These are phyloP conservation scores for Blastobotrys muscicola DNA, from an alignment of 805 yeast genomes.

Conservation along the genomic window DNA sequence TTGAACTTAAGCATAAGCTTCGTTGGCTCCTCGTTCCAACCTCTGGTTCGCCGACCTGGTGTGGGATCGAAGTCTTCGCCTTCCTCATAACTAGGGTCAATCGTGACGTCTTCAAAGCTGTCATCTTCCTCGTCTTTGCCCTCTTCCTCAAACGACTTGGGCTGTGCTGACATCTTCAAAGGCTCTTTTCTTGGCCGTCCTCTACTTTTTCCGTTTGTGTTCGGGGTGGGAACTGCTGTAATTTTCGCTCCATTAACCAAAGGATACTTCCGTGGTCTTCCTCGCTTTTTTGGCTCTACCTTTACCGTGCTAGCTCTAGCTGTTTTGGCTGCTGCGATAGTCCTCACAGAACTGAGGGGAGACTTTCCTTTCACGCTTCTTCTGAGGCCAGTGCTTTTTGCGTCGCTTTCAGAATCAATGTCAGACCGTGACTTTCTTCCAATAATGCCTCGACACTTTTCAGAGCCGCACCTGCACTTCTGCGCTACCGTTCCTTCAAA, in stretches of 20 bases:
- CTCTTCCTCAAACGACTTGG: background rate
- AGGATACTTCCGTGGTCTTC: no score
- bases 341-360: no score
- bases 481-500: conserved; percentile 37
- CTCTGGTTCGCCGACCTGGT: background rate
- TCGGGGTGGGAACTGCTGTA: no score
- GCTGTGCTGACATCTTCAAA: background rate
- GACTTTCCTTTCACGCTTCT: no score
- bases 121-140: background rate
- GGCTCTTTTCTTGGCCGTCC: background rate
- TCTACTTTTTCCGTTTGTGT: no score
- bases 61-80: background rate
- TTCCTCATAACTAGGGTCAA: background rate
- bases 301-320: no score
- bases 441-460: conserved; percentile 32
- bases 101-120: background rate
- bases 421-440: conserved; percentile 5
- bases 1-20: background rate
- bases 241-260: no score
- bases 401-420: background rate
- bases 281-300: no score
- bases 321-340: no score
- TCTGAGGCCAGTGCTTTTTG: background rate
- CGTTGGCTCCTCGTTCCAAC: background rate
- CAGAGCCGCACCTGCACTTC: conserved; percentile 36